Percentiles rank a stretch among this genome's conserved stretches.
Evolutionary conservation across 495 filamentous ascomycete species (phyloP).

Genomic region (Penicillium canescens): DNA sequence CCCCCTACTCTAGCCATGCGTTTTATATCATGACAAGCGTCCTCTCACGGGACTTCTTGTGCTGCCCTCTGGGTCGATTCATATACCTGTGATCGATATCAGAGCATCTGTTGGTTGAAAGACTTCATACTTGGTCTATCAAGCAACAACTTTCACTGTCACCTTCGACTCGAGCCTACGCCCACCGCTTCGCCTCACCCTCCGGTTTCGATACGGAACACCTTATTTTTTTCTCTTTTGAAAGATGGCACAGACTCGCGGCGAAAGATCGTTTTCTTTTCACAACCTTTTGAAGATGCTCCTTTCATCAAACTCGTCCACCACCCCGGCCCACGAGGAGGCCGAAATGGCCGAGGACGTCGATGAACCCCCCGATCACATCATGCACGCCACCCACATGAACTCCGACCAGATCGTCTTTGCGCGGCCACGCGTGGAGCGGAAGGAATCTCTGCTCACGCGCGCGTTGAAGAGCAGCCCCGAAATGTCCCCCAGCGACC

Average conservation of each 20-base stretch:
- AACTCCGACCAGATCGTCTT: slow-evolving; percentile 34
- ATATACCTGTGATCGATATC: slow-evolving; percentile 35
- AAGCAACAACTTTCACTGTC: slow-evolving; percentile 9
- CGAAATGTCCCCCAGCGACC: slow-evolving; percentile 45
- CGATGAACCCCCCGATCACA: slow-evolving; percentile 49
- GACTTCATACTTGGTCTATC: slow-evolving; percentile 2
- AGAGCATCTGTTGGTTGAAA: slow-evolving; percentile 24
- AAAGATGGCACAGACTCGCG: slow-evolving; percentile 44
- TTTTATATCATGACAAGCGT: slow-evolving; percentile 49
- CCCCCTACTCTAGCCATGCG: slow-evolving; percentile 31
- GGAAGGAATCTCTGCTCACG: slow-evolving; percentile 76
- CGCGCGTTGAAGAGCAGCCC: slow-evolving; percentile 71
- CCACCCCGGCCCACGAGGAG: slow-evolving; percentile 38
- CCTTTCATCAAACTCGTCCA: slow-evolving; percentile 41
- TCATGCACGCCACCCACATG: slow-evolving; percentile 27
- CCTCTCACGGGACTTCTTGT: slow-evolving; percentile 37
- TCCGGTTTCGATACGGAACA: neutral
- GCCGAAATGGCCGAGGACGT: slow-evolving; percentile 49
- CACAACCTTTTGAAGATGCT: slow-evolving; percentile 51
- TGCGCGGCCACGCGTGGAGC: slow-evolving; percentile 42
- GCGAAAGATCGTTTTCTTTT: slow-evolving; percentile 41
- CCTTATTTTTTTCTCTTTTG: slow-evolving; percentile 5
- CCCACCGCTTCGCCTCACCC: slow-evolving; percentile 3
- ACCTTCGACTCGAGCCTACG: slow-evolving; percentile 9
- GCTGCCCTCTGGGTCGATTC: slow-evolving; percentile 32